phyloP scores from a whole-genome alignment of 371 early-diverging fungal species.

The Scutellospora calospora region DNA sequence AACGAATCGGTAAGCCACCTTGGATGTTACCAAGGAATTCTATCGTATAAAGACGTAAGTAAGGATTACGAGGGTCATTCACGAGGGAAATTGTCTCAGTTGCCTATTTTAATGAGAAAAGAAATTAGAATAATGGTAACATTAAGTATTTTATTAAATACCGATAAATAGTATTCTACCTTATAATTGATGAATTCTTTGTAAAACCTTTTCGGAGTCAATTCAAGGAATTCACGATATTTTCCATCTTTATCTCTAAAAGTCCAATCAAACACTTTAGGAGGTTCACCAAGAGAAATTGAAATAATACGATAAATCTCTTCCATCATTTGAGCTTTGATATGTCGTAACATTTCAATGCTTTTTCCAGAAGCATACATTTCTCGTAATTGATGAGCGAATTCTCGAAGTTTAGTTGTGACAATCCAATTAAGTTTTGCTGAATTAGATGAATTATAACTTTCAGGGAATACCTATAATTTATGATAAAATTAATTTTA shows the following conservation, averaged over 20 bases:
- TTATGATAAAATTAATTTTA: neutral
- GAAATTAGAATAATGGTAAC: neutral
- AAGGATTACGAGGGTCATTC: constrained; percentile 80
- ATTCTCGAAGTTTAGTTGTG: constrained; percentile 76
- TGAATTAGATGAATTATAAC: constrained; percentile 69
- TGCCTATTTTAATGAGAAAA: constrained; percentile 54
- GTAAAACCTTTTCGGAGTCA: constrained; percentile 76
- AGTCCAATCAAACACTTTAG: constrained; percentile 74
- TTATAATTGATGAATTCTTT: constrained; percentile 69
- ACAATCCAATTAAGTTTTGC: constrained; percentile 68
- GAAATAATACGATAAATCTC: constrained; percentile 78
- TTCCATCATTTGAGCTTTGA: constrained; percentile 70
- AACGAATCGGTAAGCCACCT: constrained; percentile 71
- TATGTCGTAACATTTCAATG: constrained; percentile 48
- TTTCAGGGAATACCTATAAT: constrained; percentile 67
- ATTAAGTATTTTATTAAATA: neutral
- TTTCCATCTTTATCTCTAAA: constrained; percentile 76
- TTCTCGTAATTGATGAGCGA: constrained; percentile 67
- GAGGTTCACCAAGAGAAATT: constrained; percentile 82
- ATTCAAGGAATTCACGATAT: constrained; percentile 58
- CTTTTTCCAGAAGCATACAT: constrained; percentile 57
- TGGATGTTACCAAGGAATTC: constrained; percentile 79
- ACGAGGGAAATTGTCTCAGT: constrained; percentile 74
- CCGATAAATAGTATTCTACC: constrained; percentile 54
- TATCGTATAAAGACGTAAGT: constrained; percentile 73